Conservation (phyloP, 2,329 filamentous ascomycete genomes). For the Colletotrichum phormii region DNA sequence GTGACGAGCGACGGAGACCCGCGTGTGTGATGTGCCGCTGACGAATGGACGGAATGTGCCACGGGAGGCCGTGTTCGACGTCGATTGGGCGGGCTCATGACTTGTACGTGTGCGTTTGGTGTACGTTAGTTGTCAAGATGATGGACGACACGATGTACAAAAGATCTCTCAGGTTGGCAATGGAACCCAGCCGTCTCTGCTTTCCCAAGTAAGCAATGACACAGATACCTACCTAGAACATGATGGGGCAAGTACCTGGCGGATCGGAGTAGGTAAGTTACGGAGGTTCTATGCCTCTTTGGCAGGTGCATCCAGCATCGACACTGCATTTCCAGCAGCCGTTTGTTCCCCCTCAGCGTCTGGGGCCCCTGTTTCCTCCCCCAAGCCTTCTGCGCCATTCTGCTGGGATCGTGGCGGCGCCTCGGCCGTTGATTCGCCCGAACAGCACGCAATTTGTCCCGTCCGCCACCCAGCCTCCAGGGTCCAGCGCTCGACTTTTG, state of each 20-base stretch:
- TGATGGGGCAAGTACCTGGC: too few species aligned
- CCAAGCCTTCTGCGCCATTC: not conserved
- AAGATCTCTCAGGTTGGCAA: not conserved
- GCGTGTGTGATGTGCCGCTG: conserved; percentile 22
- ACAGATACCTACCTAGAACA: not conserved
- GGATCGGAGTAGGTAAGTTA: too few species aligned
- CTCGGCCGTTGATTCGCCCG: conserved; percentile 35
- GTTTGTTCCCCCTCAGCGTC: not conserved
- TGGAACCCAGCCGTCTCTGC: not conserved
- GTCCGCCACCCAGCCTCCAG: conserved; percentile 23
- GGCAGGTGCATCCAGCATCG: not conserved
- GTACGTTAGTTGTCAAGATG: not conserved
- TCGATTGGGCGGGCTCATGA: not conserved
- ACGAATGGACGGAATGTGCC: conserved; percentile 22
- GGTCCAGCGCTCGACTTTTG: conserved; percentile 19
- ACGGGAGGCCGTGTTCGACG: conserved; percentile 5
- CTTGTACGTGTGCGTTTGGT: not conserved
- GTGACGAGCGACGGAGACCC: conserved; percentile 18
- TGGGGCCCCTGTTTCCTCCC: not conserved
- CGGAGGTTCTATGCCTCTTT: not conserved
- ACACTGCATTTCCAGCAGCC: not conserved
- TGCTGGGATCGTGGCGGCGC: conserved; percentile 32
- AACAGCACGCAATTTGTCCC: conserved; percentile 26
- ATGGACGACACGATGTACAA: not conserved
- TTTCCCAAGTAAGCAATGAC: not conserved